A percentile compares a stretch with the other conserved stretches of the same genome.
These are phyloP conservation scores for Fragaria ananassa DNA, from an alignment of 306 rosid species.

Conservation along the genomic window DNA sequence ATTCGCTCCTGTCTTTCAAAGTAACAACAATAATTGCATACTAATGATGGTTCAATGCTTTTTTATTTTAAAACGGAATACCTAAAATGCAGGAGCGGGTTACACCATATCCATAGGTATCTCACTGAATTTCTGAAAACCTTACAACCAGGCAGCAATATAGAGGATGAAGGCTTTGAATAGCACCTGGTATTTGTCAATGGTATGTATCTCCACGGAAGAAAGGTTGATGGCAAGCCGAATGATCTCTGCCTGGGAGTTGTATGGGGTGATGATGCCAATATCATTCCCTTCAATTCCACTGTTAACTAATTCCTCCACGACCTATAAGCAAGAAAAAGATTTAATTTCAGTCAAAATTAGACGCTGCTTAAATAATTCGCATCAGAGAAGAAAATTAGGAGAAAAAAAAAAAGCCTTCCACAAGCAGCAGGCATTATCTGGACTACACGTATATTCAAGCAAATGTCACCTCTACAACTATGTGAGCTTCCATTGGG, in stretches of 20 bases:
- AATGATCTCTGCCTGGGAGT: constrained; percentile 89
- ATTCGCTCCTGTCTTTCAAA: background rate
- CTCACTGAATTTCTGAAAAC: background rate
- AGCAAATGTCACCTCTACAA: constrained; percentile 53
- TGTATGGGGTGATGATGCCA: constrained; percentile 92
- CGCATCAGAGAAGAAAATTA: background rate
- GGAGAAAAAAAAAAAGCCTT: background rate
- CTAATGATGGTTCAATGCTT: background rate
- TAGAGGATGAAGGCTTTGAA: constrained; percentile 2
- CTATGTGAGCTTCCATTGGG: constrained; percentile 77
- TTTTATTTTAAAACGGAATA: background rate
- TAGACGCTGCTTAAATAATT: constrained; percentile 13
- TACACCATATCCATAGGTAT: background rate
- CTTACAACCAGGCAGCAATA: background rate
- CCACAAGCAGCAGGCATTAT: background rate
- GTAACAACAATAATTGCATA: background rate
- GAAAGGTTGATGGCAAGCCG: constrained; percentile 38
- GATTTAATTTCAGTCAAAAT: constrained; percentile 2
- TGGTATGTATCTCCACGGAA: constrained; percentile 89
- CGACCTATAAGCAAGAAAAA: constrained; percentile 47
- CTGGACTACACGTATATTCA: background rate
- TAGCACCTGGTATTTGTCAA: constrained; percentile 90
- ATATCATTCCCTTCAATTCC: constrained; percentile 68
- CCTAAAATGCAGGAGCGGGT: background rate
- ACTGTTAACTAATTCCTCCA: constrained; percentile 56